A percentile compares a stretch with the other conserved stretches of the same genome.
phyloP scores from a whole-genome alignment of 306 rosid species.

The Mucuna pruriens region DNA sequence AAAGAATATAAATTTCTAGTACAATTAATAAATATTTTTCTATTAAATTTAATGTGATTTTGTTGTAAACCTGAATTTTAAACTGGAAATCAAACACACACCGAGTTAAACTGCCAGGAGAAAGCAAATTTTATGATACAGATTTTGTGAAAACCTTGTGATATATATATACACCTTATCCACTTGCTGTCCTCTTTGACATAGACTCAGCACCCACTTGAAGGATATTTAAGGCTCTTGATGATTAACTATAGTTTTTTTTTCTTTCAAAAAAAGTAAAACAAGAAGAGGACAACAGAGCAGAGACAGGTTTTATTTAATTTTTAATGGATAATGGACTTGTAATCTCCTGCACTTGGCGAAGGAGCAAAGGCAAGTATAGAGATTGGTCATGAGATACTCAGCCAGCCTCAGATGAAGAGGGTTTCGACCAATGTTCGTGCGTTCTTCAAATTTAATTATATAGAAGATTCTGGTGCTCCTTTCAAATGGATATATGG shows the following conservation, averaged over 20 bases:
- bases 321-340: constrained; percentile 7
- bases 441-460: background rate
- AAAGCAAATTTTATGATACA: background rate
- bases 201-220: constrained; percentile 27
- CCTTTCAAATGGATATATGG: background rate
- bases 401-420: background rate
- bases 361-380: background rate
- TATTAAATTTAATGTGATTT: no score
- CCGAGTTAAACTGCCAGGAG: constrained; percentile 2
- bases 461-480: background rate
- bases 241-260: background rate
- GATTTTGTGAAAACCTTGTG: background rate
- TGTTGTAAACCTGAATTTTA: no score
- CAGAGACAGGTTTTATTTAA: background rate
- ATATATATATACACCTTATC: constrained; percentile 13
- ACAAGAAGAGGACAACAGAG: background rate
- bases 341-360: background rate
- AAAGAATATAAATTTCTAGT: no score
- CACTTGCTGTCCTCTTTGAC: background rate
- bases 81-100: no score
- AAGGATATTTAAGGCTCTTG: background rate
- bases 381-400: background rate
- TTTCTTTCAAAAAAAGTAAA: background rate
- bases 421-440: background rate
- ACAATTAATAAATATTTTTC: no score